Base-by-base conservation (phyloP, 169 alveolate genomes). In the Plasmodium berghei region DNA sequence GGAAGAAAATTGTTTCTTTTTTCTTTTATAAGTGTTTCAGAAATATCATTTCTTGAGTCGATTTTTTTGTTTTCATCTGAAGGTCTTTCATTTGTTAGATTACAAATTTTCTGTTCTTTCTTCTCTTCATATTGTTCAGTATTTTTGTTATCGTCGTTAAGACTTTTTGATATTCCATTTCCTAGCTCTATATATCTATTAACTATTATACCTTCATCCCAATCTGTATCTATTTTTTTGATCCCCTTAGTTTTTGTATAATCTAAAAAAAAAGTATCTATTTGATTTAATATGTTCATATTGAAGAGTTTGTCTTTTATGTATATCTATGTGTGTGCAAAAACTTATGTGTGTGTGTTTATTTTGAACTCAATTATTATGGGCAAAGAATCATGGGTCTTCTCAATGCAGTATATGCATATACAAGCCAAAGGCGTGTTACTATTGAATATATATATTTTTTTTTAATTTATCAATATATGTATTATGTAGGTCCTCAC, bases 191-290 rank as follows among this genome's bases (percentile, higher is more conserved):
- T 83, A 54, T 83, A 67, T 72, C 69, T 83, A 72, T 83, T 83
- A 58, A 83, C 90, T 49, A 83, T 72, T 54, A 83, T 56, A 5
- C 90, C 90, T 24, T 83, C 90, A 56, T 83, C 90, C 90, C 90
- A 83, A 42, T 54, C n/a, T 61, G 85, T 24, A 61, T 83, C 83
- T 22, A 83, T 62, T 40, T 83, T 62, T 49, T 59, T 10, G 45
- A 22, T 5, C 1, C 83, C 83, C 67, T 83, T 48, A 20, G 69
- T 67, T 83, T 83, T 54, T 67, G 49, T 67, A 55, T 83, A 83
- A 45, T 83, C 59, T 22, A 45, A 5, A 48, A 83, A 83, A 24
- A 63, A 59, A 1, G 67, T 72, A 48, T 83, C 90, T 20, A 83
- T 83, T 55, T 83, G 90, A 20, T 59, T 83, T 45, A 83, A 62